phyloP scores from a whole-genome alignment of 768 basidiomycete genomes.

The Dentipellis fragilis region DNA sequence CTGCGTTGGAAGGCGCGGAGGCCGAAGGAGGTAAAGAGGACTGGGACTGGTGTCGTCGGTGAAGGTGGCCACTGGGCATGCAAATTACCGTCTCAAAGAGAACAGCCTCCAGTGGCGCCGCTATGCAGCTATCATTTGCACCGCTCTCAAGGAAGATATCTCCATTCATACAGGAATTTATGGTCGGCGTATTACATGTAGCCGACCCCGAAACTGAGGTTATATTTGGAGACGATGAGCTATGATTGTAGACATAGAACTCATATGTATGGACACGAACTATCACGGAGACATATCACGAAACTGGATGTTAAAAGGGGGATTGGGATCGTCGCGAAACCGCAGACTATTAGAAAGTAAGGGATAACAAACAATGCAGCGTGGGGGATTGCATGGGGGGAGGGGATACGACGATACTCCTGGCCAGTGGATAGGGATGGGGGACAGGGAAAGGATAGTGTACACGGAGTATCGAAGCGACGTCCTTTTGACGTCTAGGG shows the following conservation, averaged over 20 bases:
- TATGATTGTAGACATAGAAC: no score
- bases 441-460: constrained; percentile 17
- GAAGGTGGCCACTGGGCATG: not conserved
- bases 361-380: not conserved
- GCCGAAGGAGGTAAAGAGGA: not conserved
- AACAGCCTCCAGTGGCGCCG: no score
- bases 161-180: no score
- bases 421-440: constrained; percentile 34
- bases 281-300: no score
- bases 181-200: no score
- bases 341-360: not conserved
- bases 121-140: no score
- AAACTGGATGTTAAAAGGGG: no score
- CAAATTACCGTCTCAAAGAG: no score
- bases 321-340: not conserved
- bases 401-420: constrained; percentile 49
- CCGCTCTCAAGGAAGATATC: no score
- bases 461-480: constrained; percentile 38
- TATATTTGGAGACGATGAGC: no score
- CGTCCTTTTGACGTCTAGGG: constrained; percentile 13
- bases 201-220: no score
- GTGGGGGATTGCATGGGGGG: constrained; percentile 5
- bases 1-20: not conserved
- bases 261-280: no score
- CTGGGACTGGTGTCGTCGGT: not conserved